These are phyloP conservation scores for Lipomyces chichibuensis DNA, from an alignment of 805 yeast species.

Conservation along the genomic window DNA sequence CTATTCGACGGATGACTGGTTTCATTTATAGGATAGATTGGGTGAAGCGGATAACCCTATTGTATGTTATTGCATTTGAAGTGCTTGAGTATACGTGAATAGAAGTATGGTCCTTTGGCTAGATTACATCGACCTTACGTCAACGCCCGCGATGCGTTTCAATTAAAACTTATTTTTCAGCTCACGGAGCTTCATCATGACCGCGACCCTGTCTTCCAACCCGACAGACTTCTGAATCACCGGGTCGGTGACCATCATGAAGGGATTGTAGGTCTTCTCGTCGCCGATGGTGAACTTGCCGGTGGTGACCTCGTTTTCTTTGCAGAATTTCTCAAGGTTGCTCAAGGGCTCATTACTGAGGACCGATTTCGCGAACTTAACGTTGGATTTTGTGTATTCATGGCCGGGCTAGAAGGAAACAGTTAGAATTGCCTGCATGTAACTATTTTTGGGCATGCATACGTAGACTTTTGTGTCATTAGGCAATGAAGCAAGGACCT, in stretches of 20 bases:
- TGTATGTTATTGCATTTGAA: not conserved
- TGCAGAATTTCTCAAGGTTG: conserved; percentile 55
- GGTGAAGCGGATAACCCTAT: conserved; percentile 13
- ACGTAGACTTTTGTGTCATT: conserved; percentile 67
- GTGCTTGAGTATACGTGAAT: not conserved
- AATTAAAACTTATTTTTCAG: conserved; percentile 60
- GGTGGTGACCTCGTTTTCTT: conserved; percentile 70
- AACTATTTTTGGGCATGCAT: conserved; percentile 9
- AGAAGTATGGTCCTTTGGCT: not conserved
- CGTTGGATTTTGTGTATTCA: conserved; percentile 86
- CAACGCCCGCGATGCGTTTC: not conserved
- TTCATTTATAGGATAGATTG: conserved; percentile 12
- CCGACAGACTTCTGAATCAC: conserved; percentile 64
- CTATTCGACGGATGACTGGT: conserved; percentile 20
- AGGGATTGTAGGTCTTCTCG: conserved; percentile 83
- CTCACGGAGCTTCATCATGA: conserved; percentile 74
- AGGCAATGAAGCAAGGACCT: conserved; percentile 62
- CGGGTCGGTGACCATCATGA: conserved; percentile 71
- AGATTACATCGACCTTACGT: not conserved
- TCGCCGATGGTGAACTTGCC: conserved; percentile 84
- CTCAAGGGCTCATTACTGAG: conserved; percentile 59
- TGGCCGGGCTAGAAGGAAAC: conserved; percentile 72
- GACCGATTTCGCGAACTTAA: conserved; percentile 71
- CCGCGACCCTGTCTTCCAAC: conserved; percentile 52
- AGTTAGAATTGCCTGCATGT: not conserved